Percentiles rank a stretch among this genome's conserved stretches.
Evolutionary conservation across 768 basidiomycete genomes (phyloP).

Genomic region (Udeniomyces megalosporus): DNA sequence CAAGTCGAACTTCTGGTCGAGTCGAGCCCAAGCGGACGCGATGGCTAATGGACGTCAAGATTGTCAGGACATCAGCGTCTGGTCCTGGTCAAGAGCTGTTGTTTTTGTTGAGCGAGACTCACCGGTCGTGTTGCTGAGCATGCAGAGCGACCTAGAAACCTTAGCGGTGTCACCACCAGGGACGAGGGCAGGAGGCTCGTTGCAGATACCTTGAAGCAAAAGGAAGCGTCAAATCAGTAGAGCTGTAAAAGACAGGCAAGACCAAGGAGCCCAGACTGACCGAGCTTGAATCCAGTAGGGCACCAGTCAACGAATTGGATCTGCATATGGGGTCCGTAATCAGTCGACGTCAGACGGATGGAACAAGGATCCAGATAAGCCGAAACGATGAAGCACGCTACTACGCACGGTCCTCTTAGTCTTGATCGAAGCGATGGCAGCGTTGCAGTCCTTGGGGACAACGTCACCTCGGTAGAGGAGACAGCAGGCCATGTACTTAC

Average conservation of each 20-base stretch:
- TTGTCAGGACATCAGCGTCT: no score
- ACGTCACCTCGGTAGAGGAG: slow-evolving; percentile 90
- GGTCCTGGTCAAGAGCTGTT: no score
- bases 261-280: no score
- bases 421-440: slow-evolving; percentile 84
- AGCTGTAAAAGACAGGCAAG: slow-evolving; percentile 6
- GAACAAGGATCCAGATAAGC: no score
- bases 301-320: slow-evolving; percentile 25
- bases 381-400: no score
- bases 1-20: slow-evolving; percentile 93
- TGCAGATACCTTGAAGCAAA: slow-evolving; percentile 69
- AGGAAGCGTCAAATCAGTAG: slow-evolving; percentile 16
- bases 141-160: slow-evolving; percentile 84
- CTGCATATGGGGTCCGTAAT: no score
- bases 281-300: slow-evolving; percentile 73
- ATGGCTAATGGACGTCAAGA: no score
- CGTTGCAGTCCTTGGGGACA: slow-evolving; percentile 87
- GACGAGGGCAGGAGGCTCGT: slow-evolving; percentile 67
- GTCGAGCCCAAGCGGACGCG: slow-evolving; percentile 84
- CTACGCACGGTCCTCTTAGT: slow-evolving; percentile 73
- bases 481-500: slow-evolving; percentile 95
- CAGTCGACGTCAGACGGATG: no score
- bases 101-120: no score
- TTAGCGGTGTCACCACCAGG: slow-evolving; percentile 93
- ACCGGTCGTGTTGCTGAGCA: no score